Evolutionary conservation across 306 rosid species (phyloP).

Genomic region (Prunus campanulata): DNA sequence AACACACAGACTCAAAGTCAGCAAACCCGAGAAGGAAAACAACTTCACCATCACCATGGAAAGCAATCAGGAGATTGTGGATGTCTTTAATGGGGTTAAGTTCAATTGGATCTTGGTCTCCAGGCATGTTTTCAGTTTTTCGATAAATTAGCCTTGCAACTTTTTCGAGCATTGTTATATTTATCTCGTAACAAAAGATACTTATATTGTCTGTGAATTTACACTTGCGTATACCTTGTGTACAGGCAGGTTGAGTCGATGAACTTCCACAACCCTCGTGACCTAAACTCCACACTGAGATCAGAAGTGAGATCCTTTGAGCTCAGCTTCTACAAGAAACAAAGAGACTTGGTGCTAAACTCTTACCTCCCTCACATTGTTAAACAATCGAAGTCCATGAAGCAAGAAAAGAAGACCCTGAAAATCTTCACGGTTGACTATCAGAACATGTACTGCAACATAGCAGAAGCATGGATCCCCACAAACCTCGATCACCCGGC

Average conservation of each 20-base stretch:
- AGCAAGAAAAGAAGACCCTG: slow-evolving; percentile 46
- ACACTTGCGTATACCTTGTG: background rate
- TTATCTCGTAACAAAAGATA: too few species aligned
- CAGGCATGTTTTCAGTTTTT: background rate
- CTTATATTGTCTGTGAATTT: background rate
- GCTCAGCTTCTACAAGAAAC: slow-evolving; percentile 56
- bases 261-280: slow-evolving; percentile 24
- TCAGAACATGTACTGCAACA: slow-evolving; percentile 25
- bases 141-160: background rate
- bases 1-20: slow-evolving; percentile 39
- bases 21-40: slow-evolving; percentile 42
- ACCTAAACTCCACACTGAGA: slow-evolving; percentile 32
- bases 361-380: slow-evolving; percentile 54
- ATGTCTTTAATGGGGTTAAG: slow-evolving; percentile 46
- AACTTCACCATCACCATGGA: slow-evolving; percentile 46
- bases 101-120: slow-evolving; percentile 49
- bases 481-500: slow-evolving; percentile 62
- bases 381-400: slow-evolving; percentile 33
- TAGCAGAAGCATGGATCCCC: slow-evolving; percentile 40
- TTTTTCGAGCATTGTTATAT: too few species aligned
- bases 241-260: slow-evolving; percentile 18
- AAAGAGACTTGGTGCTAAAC: slow-evolving; percentile 41
- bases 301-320: slow-evolving; percentile 55
- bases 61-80: slow-evolving; percentile 33
- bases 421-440: slow-evolving; percentile 49